Base-by-base conservation (phyloP, 2,329 filamentous ascomycete genomes). In the Paracorniculantispora psalliotae region DNA sequence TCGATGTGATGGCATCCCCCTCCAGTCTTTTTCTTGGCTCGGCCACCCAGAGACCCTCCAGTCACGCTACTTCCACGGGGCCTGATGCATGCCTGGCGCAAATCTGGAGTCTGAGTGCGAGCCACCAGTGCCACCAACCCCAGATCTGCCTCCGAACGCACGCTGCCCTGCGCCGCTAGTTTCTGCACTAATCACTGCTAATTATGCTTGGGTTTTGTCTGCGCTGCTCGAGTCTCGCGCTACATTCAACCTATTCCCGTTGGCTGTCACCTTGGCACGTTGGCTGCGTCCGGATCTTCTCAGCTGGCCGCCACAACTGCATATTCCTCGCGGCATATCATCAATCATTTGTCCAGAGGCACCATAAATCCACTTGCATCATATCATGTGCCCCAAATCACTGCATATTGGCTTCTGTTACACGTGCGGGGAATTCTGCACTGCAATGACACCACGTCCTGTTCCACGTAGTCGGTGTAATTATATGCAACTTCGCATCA, bases 401-500 rank as follows among this genome's bases (percentile, higher is more conserved):
- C 25, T 23, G 53, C 44, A 48, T 6, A 21, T 28, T 48, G 23
- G 28, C 30, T 39, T 39, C n/a, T 21, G 33, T 41, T 48, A 49
- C 44, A 57, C 44, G 23, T 57, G 53, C 46, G 33, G 30, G 23
- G 53, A 44, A 41, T 25, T 46, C 30, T 21, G 39, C 28, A 1
- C 33, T 57, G 44, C 44, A 49, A 49, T 48, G 43, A 15, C 53
- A 57, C 30, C 15, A 21, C 53, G 53, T 39, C 19, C 52, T 44
- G 53, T 56, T 48, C 43, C 53, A 56, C 53, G 43, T 28, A 37
- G 15, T 28, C 53, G 53, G 53, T 28, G 53, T 33, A 28, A 39
- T 49, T 41, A 26, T 57, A 19, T 49, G 17, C 53, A 10, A 48
- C 30, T 41, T 13, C 37, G 43, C 43, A 48, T 39, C 33, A 39